Percentiles rank a stretch among this genome's conserved stretches.
Evolutionary conservation across 495 filamentous ascomycete species (phyloP).

Genomic region (Friedmanniomyces endolithicus): DNA sequence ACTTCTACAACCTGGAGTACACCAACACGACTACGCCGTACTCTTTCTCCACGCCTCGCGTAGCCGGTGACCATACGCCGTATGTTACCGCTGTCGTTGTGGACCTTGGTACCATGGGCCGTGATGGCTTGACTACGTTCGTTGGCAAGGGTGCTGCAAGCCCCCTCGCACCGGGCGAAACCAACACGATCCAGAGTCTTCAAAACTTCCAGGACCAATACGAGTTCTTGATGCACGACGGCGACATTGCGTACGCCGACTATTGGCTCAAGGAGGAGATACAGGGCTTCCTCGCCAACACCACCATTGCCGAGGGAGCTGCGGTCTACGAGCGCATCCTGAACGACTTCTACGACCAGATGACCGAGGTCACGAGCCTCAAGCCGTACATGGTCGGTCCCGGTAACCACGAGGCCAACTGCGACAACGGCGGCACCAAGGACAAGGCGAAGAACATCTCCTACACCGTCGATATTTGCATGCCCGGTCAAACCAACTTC

Average conservation of each 20-base stretch:
- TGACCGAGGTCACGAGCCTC: conserved; percentile 33
- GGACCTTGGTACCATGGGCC: conserved; percentile 40
- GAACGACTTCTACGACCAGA: conserved; percentile 44
- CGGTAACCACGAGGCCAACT: conserved; percentile 46
- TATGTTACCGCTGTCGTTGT: conserved; percentile 40
- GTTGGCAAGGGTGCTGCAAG: conserved; percentile 18
- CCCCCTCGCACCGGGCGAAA: conserved; percentile 27
- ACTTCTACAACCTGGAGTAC: conserved; percentile 35
- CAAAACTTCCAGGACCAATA: conserved; percentile 13
- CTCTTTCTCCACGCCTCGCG: conserved; percentile 23
- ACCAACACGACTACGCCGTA: conserved; percentile 16
- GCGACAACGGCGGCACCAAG: conserved; percentile 23
- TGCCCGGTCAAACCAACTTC: conserved; percentile 38
- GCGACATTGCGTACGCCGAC: conserved; percentile 45
- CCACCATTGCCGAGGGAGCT: conserved; percentile 16
- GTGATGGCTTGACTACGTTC: conserved; percentile 20
- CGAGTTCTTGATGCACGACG: conserved; percentile 31
- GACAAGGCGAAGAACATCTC: conserved; percentile 4
- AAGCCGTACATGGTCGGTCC: conserved; percentile 45
- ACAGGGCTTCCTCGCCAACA: conserved; percentile 30
- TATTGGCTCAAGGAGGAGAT: conserved; percentile 39
- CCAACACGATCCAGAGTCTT: conserved; percentile 31
- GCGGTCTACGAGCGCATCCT: conserved; percentile 42
- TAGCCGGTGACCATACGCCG: conserved; percentile 34
- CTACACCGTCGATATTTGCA: conserved; percentile 32